Percentiles rank a stretch among this genome's conserved stretches.
phyloP scores from a whole-genome alignment of 257 asterid genomes.

The Solanum piurae region DNA sequence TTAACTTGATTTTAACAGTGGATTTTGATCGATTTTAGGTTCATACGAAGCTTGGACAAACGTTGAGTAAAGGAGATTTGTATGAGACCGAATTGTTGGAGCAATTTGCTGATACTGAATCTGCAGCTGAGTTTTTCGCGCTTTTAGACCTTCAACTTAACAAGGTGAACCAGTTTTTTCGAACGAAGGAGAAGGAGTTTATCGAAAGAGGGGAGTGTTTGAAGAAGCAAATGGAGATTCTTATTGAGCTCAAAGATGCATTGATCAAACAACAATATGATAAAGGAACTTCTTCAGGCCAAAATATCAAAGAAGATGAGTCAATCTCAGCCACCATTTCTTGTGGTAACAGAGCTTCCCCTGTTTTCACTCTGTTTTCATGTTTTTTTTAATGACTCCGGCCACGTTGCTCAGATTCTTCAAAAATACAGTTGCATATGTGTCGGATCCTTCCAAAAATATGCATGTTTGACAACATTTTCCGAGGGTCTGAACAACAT shows the following conservation, averaged over 20 bases:
- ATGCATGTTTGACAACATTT: neutral
- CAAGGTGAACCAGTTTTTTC: conserved; percentile 77
- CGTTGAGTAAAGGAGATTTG: conserved; percentile 42
- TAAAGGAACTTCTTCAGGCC: conserved; percentile 21
- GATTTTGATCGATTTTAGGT: conserved; percentile 30
- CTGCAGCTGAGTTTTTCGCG: conserved; percentile 59
- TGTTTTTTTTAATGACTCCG: neutral
- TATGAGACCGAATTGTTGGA: conserved; percentile 75
- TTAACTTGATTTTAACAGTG: neutral
- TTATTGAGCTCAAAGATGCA: conserved; percentile 50
- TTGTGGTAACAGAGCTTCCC: conserved; percentile 38
- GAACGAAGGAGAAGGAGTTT: conserved; percentile 69
- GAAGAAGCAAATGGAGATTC: conserved; percentile 78
- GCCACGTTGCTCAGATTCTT: neutral
- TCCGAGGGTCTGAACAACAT: neutral
- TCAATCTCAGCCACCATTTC: conserved; percentile 72
- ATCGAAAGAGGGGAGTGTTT: conserved; percentile 64
- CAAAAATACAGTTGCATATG: neutral
- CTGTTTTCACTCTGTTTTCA: neutral
- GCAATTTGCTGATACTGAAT: conserved; percentile 55
- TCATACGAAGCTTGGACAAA: conserved; percentile 41
- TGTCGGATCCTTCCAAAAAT: neutral
- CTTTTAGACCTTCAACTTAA: conserved; percentile 73
- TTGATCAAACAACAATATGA: conserved; percentile 22
- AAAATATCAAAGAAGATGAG: conserved; percentile 44